phyloP scores from a whole-genome alignment of 2,329 filamentous ascomycete species.

The Akanthomyces uredinophilus region DNA sequence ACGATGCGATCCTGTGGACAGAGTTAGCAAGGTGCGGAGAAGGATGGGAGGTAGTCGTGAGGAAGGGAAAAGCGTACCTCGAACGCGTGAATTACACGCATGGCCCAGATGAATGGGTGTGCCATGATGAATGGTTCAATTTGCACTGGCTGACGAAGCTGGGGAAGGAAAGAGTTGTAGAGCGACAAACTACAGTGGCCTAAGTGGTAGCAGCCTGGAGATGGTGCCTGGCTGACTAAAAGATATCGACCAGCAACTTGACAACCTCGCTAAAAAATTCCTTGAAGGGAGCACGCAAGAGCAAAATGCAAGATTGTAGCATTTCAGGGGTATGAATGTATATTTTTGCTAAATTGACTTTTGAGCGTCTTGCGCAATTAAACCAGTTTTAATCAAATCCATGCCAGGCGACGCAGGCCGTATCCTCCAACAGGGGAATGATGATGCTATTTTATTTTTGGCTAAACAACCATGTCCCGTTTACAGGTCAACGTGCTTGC shows the following conservation, averaged over 20 bases:
- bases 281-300: not conserved
- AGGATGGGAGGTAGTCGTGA: fast-evolving
- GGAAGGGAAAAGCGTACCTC: constrained; percentile 23
- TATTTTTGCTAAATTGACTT: not conserved
- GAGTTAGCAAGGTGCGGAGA: not conserved
- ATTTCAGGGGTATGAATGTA: not conserved
- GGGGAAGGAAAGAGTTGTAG: not conserved
- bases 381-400: not conserved
- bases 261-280: not conserved
- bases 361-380: not conserved
- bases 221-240: constrained; percentile 9
- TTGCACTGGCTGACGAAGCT: not conserved
- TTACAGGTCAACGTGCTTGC: constrained; percentile 20
- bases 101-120: constrained; percentile 26
- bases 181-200: not conserved
- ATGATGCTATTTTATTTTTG: not conserved
- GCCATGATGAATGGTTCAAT: constrained; percentile 23
- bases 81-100: constrained; percentile 30
- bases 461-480: not conserved
- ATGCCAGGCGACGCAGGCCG: not conserved
- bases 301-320: not conserved
- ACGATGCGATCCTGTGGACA: constrained; percentile 28
- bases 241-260: not conserved
- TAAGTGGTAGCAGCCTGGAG: not conserved
- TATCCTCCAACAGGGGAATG: not conserved